Evolutionary conservation across 1,284 basidiomycete species (phyloP).

Genomic region (Malassezia arunalokei): DNA sequence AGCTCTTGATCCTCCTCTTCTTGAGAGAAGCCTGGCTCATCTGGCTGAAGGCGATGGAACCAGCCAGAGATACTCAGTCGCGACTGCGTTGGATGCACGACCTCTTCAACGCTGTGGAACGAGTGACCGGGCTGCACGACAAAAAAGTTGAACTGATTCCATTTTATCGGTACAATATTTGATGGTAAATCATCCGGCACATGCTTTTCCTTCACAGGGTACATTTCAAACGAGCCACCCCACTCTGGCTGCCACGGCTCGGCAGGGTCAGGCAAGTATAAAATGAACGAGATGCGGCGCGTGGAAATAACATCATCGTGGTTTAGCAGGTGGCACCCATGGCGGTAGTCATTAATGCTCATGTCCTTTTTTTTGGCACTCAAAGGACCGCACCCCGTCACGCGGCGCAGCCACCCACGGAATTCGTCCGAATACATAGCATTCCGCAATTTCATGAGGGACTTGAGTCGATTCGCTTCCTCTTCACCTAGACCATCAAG

Average conservation of each 20-base stretch:
- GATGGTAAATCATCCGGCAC: conserved; percentile 30
- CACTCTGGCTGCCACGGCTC: conserved; percentile 61
- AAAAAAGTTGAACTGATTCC: conserved; percentile 97
- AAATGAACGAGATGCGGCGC: conserved; percentile 87
- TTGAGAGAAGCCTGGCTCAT: conserved; percentile 70
- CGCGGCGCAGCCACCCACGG: conserved; percentile 67
- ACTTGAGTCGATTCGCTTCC: conserved; percentile 34
- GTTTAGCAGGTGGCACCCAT: conserved; percentile 67
- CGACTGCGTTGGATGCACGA: conserved; percentile 47
- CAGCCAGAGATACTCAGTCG: conserved; percentile 80
- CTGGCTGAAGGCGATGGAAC: conserved; percentile 75
- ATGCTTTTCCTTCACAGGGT: conserved; percentile 52
- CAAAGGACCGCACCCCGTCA: conserved; percentile 86
- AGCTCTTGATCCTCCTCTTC: conserved; percentile 50
- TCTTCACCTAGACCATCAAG: conserved; percentile 59
- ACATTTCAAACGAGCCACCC: conserved; percentile 93
- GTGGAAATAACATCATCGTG: conserved; percentile 80
- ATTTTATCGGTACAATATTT: conserved; percentile 50
- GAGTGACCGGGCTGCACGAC: conserved; percentile 71
- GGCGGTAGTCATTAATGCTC: conserved; percentile 81
- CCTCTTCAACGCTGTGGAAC: conserved; percentile 95
- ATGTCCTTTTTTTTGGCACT: conserved; percentile 87
- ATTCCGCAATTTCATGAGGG: conserved; percentile 62
- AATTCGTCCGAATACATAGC: conserved; percentile 81
- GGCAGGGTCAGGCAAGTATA: conserved; percentile 82